Evolutionary conservation across 208 protist genomes (phyloP), one percentile per base, ranked within the genome.

Genomic region (Crithidia mellificae): DNA sequence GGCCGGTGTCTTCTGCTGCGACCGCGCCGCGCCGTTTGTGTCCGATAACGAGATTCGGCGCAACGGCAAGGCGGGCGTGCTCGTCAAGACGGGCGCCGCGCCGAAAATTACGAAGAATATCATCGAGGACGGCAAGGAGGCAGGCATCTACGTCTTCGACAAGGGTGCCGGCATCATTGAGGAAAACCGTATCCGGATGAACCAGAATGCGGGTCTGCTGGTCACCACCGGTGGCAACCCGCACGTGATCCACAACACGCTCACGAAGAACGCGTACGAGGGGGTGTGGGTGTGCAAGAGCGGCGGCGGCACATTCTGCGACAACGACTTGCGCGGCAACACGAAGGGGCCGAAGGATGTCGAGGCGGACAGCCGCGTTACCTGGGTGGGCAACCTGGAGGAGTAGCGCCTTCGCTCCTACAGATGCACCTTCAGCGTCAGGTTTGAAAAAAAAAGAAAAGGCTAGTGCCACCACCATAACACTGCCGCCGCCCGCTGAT

Each of bases 71-170:
- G 91, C 89, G 6, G 91, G 91, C 6, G 78, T 96, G 57, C 70
- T 96, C 19, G 83, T 96, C 30, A 94, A 94, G 71, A 87, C 87
- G 5, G 27, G 57, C 39, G 82, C 89, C 3, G 53, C 84, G 19
- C 89, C 89, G 12, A 90, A 79, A 50, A 77, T 96, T 20, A 79
- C 67, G 15, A 79, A 68, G 7, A 95, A 95, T 81, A 46, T 78
- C 32, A 94, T 96, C 41, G 64, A 83, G 39, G 63, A 66, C n/a
- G 85, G 91, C 17, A 90, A 90, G 65, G 91, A 96, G 50, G 85
- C 91, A 7, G 91, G 91, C 24, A 81, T 96, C 61, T 96, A 96
- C 74, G 70, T 94, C 25, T 95, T 95, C 69, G 88, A 95, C 38
- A 54, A 80, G 17, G 91, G 89, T 0, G 71, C 67, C 32, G 91